Percentiles rank a stretch among this genome's conserved stretches.
These are phyloP conservation scores for Coemansia sp. DNA, from an alignment of 192 early-diverging fungal species.

Conservation along the genomic window DNA sequence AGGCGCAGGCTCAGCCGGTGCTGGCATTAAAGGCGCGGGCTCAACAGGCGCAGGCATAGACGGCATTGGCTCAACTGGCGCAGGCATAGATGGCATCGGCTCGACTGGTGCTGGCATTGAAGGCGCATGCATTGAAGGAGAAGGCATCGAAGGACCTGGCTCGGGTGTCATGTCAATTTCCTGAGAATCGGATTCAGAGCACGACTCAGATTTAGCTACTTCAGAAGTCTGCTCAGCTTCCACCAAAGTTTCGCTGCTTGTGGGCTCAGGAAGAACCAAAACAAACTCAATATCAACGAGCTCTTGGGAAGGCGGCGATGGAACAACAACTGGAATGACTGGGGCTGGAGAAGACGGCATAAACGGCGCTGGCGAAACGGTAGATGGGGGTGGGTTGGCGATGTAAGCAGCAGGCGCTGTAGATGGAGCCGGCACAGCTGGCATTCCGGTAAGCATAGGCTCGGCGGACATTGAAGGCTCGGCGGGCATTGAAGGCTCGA, in stretches of 20 bases:
- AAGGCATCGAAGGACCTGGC: slow-evolving; percentile 3
- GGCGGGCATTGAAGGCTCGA: background rate
- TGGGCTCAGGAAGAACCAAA: slow-evolving; percentile 7
- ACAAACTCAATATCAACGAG: slow-evolving; percentile 30
- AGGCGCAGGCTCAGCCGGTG: background rate
- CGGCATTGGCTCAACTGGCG: background rate
- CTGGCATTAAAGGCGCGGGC: background rate
- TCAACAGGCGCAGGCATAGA: background rate
- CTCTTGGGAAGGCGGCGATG: slow-evolving; percentile 10
- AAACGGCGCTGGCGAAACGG: background rate
- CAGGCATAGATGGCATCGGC: background rate
- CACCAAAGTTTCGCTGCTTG: slow-evolving; percentile 3
- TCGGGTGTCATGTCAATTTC: background rate
- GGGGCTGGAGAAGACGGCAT: slow-evolving; percentile 6
- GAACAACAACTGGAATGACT: background rate
- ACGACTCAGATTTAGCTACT: background rate
- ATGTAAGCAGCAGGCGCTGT: slow-evolving; percentile 23
- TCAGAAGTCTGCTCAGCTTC: slow-evolving; percentile 2
- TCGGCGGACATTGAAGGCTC: background rate
- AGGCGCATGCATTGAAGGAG: no score
- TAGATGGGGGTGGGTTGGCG: slow-evolving; percentile 21
- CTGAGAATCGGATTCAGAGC: background rate
- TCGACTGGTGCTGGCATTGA: background rate
- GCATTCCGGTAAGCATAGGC: background rate
- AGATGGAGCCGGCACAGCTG: background rate